phyloP scores from a whole-genome alignment of 2,329 filamentous ascomycete genomes.

The Fusarium pilosicola region DNA sequence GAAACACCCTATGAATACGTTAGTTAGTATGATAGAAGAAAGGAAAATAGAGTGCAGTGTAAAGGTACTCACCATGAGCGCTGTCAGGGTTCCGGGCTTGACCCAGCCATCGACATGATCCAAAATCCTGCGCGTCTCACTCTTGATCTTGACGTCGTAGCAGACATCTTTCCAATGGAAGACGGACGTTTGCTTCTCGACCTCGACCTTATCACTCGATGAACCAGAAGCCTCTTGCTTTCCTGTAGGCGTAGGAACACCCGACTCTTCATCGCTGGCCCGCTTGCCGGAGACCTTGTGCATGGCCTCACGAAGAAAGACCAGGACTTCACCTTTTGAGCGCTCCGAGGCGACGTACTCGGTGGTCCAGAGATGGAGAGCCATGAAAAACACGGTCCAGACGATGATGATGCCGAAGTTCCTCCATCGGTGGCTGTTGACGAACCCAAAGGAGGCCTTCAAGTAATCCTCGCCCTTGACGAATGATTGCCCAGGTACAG shows the following conservation, averaged over 20 bases:
- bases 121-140: conserved; percentile 70
- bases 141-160: conserved; percentile 75
- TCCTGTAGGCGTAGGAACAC: neutral
- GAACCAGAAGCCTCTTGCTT: neutral
- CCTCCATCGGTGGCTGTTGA: conserved; percentile 26
- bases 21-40: neutral
- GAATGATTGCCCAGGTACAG: neutral
- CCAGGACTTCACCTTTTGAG: conserved; percentile 32
- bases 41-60: neutral
- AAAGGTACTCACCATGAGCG: conserved; percentile 66
- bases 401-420: conserved; percentile 30
- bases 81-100: conserved; percentile 75
- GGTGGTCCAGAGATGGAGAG: conserved; percentile 13
- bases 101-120: conserved; percentile 78
- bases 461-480: neutral
- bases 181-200: conserved; percentile 47
- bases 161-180: conserved; percentile 78
- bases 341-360: conserved; percentile 31
- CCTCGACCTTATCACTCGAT: neutral
- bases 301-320: conserved; percentile 24
- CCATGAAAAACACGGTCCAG: conserved; percentile 24
- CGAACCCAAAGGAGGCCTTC: conserved; percentile 14
- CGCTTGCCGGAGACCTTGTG: neutral
- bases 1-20: conserved; percentile 61
- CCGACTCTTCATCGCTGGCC: neutral